These are phyloP conservation scores for Marchantia paleacea DNA, from an alignment of 225 moss, liverwort and hornwort genomes.

Conservation along the genomic window DNA sequence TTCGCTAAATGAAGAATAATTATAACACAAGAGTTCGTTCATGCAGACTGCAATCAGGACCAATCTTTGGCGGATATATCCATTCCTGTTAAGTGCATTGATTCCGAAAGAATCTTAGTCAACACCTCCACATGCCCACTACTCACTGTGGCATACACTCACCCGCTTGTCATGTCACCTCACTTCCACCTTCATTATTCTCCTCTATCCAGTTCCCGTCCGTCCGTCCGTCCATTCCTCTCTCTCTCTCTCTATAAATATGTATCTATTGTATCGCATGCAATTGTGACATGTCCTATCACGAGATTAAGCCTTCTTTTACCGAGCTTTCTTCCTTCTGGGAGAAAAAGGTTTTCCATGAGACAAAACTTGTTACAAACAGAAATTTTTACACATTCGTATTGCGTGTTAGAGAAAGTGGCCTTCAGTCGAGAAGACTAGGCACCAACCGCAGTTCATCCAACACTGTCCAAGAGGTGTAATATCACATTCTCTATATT, in stretches of 20 bases:
- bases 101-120: background rate
- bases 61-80: background rate
- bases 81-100: background rate
- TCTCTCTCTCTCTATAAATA: background rate
- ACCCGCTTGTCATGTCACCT: background rate
- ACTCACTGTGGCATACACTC: background rate
- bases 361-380: no score
- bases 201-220: no score
- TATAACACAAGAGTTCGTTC: background rate
- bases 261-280: background rate
- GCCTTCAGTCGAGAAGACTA: background rate
- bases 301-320: no score
- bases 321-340: no score
- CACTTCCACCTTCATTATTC: background rate
- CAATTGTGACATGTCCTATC: no score
- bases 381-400: no score
- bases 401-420: background rate
- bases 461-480: no score
- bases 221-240: background rate
- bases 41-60: background rate
- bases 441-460: no score
- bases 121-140: slow-evolving; percentile 5
- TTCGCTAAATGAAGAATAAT: background rate
- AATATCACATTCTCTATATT: no score
- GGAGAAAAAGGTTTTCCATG: no score